Percentiles rank a stretch among this genome's conserved stretches.
Evolutionary conservation across 148 eudicot species (phyloP).

Genomic region (Vaccinium macrocarpon): DNA sequence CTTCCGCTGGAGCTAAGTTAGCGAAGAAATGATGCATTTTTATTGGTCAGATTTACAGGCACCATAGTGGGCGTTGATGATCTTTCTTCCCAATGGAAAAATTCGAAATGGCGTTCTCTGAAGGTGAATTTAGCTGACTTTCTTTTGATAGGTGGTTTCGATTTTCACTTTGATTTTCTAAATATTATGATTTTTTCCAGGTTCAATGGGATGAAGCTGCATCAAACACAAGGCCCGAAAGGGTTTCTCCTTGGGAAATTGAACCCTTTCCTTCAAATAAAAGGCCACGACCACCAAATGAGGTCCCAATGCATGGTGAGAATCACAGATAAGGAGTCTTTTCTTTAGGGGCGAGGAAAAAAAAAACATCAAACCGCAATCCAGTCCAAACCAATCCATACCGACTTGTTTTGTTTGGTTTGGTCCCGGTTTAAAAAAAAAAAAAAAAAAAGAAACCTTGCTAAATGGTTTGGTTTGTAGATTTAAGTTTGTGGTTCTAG

Average conservation of each 20-base stretch:
- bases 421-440: too few species aligned
- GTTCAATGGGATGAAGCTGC: constrained; percentile 98
- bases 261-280: constrained; percentile 76
- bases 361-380: too few species aligned
- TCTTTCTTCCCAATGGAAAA: constrained; percentile 67
- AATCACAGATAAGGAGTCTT: neutral
- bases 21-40: constrained; percentile 7
- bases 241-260: constrained; percentile 96
- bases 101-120: constrained; percentile 80
- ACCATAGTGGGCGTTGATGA: constrained; percentile 84
- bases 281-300: constrained; percentile 60
- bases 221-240: constrained; percentile 71
- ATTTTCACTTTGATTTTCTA: neutral
- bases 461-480: too few species aligned
- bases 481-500: too few species aligned
- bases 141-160: neutral
- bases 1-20: neutral
- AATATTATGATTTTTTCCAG: constrained; percentile 28
- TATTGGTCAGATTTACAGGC: constrained; percentile 69
- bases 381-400: too few species aligned
- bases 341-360: neutral
- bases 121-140: constrained; percentile 45
- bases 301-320: constrained; percentile 59
- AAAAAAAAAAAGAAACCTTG: too few species aligned
- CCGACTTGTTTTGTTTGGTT: too few species aligned